Percentiles rank a stretch among this genome's conserved stretches.
phyloP scores from a whole-genome alignment of 331 rosid species.

The Malus hybrid region DNA sequence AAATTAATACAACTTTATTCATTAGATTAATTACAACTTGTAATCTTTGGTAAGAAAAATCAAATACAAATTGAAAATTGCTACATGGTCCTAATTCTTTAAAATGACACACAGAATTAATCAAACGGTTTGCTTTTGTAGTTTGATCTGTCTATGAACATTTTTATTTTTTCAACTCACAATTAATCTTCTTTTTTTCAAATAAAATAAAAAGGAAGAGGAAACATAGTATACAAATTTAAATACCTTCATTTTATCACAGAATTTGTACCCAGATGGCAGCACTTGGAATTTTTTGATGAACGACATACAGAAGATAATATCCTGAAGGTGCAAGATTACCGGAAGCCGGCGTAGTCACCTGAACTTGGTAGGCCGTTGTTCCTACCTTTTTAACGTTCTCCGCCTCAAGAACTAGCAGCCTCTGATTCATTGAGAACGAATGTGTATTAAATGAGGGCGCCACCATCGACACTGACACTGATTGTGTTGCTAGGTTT shows the following conservation, averaged over 20 bases:
- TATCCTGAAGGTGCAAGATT: too few species aligned
- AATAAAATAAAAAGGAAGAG: neutral
- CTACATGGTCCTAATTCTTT: too few species aligned
- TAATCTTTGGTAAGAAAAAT: neutral
- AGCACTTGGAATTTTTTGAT: neutral
- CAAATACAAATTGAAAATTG: neutral
- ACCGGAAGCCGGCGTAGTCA: slow-evolving; percentile 1
- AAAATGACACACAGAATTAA: neutral
- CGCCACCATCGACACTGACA: slow-evolving; percentile 41
- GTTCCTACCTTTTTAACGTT: slow-evolving; percentile 22
- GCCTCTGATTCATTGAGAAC: slow-evolving; percentile 16
- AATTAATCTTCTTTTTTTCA: neutral
- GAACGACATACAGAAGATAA: too few species aligned
- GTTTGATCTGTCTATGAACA: neutral
- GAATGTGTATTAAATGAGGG: slow-evolving; percentile 21
- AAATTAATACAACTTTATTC: neutral
- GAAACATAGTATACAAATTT: neutral
- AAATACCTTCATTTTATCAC: neutral
- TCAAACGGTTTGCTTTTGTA: neutral
- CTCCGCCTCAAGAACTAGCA: slow-evolving; percentile 31
- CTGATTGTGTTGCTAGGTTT: neutral
- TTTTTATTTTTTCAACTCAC: neutral
- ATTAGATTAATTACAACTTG: neutral
- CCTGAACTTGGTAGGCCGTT: slow-evolving; percentile 27
- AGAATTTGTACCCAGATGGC: neutral